phyloP scores from a whole-genome alignment of 2,329 filamentous ascomycete species.

The Verticillium albo-atrum region DNA sequence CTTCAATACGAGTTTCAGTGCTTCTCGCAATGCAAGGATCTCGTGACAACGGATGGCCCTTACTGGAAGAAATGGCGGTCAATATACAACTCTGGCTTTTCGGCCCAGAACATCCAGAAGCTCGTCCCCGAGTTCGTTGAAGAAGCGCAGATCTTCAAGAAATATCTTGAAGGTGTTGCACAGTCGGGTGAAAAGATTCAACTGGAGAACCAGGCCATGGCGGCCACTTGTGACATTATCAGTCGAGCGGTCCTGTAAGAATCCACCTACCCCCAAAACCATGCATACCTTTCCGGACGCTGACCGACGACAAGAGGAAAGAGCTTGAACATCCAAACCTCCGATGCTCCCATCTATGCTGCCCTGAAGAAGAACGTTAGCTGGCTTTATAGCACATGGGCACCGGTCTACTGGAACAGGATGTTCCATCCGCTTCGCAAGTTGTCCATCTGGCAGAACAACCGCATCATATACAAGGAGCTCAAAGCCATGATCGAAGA shows the following conservation, averaged over 20 bases:
- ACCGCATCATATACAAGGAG: conserved; percentile 1
- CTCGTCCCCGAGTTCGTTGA: conserved; percentile 30
- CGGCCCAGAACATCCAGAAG: conserved; percentile 26
- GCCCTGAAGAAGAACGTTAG: background rate
- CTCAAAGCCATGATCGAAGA: conserved; percentile 2
- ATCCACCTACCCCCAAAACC: background rate
- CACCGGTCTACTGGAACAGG: background rate
- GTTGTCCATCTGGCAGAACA: background rate
- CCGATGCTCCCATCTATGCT: background rate
- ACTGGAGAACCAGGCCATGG: conserved; percentile 28
- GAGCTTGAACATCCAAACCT: background rate
- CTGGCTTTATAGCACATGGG: background rate
- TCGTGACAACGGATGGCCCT: conserved; percentile 23
- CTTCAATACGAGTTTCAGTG: conserved; percentile 20
- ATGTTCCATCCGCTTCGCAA: background rate
- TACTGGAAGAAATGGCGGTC: conserved; percentile 23
- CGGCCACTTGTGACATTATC: conserved; percentile 36
- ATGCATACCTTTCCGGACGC: too few relatives aligned
- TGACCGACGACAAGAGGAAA: background rate
- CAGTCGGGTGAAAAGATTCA: conserved; percentile 7
- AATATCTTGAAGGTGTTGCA: background rate
- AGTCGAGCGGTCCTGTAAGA: conserved; percentile 23
- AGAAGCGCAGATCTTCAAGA: conserved; percentile 29
- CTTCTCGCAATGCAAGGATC: conserved; percentile 24
- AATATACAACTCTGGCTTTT: conserved; percentile 32